Conservation (phyloP, 805 yeast genomes). For the Hemisphaericaspora nanyangensis region DNA sequence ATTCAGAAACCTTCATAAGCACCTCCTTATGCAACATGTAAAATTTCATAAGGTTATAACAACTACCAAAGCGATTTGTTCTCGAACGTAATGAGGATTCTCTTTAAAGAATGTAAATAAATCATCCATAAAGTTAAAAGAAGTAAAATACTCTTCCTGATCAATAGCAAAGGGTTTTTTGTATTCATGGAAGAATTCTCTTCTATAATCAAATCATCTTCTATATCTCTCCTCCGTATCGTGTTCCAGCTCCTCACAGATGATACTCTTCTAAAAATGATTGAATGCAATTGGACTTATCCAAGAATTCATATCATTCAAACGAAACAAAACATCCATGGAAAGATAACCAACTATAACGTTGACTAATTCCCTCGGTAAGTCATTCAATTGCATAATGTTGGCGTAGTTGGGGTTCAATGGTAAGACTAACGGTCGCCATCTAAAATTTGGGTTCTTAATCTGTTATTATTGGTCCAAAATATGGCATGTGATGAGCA, state of each 20-base stretch:
- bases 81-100: background rate
- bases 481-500: too few species aligned
- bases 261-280: background rate
- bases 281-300: background rate
- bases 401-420: too few species aligned
- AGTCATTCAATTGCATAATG: background rate
- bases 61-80: background rate
- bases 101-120: background rate
- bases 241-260: too few species aligned
- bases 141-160: background rate
- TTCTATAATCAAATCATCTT: too few species aligned
- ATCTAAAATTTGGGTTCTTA: too few species aligned
- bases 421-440: too few species aligned
- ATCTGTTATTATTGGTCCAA: too few species aligned
- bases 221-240: too few species aligned
- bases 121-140: background rate
- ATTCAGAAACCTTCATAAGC: background rate
- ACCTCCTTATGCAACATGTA: background rate
- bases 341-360: background rate
- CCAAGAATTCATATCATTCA: background rate
- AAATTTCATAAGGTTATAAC: background rate
- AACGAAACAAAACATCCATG: background rate
- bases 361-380: background rate
- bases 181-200: too few species aligned
- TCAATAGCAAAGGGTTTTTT: background rate